Evolutionary conservation across 176 grass and related monocot species (phyloP).

Genomic region (Eleusine indica): DNA sequence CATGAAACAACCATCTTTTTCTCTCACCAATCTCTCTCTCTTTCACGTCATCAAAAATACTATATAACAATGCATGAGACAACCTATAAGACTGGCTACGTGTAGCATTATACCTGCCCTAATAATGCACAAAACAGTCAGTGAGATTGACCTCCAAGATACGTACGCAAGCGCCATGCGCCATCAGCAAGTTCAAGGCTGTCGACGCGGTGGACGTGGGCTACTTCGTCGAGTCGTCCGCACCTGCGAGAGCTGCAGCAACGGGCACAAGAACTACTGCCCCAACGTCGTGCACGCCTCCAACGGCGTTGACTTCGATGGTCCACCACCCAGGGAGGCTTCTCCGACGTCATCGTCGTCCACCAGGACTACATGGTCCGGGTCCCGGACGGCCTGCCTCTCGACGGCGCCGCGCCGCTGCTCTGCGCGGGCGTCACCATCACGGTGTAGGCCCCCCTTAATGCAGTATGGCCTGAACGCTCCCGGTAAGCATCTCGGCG

Average conservation of each 20-base stretch:
- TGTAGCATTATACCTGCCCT: no score
- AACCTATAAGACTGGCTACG: no score
- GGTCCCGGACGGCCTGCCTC: conserved; percentile 42
- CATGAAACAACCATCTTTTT: no score
- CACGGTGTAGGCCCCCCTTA: conserved; percentile 50
- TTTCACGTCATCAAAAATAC: no score
- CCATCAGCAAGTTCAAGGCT: conserved; percentile 46
- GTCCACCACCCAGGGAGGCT: conserved; percentile 47
- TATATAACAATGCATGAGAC: no score
- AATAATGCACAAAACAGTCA: no score
- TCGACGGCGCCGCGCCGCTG: conserved; percentile 40
- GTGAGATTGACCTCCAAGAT: no score
- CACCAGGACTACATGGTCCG: conserved; percentile 32
- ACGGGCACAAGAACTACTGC: conserved; percentile 56
- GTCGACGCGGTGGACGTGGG: conserved; percentile 60
- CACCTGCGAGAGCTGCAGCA: conserved; percentile 41
- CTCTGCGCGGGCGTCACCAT: conserved; percentile 47
- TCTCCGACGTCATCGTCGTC: conserved; percentile 48
- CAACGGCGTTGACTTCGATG: conserved; percentile 39
- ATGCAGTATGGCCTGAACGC: conserved; percentile 37
- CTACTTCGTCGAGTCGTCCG: conserved; percentile 47
- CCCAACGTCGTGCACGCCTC: conserved; percentile 32
- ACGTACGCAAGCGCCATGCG: no score
- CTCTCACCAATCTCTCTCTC: no score
- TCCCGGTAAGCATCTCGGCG: conserved; percentile 50